A percentile compares a stretch with the other conserved stretches of the same genome.
Conservation (phyloP, 257 asterid species). For the Solanum piurae region DNA sequence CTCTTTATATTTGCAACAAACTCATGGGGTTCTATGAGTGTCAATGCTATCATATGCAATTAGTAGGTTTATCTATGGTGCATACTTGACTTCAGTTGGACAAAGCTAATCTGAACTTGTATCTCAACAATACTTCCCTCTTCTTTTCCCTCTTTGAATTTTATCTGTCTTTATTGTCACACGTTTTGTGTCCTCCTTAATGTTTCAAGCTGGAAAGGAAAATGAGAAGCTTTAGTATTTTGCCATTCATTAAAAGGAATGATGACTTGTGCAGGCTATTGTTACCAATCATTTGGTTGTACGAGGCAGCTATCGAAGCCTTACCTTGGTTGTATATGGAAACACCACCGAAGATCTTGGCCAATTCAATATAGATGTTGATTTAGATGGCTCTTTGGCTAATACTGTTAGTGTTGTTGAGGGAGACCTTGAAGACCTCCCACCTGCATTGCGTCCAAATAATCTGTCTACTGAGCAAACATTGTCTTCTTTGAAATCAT, state of each 20-base stretch:
- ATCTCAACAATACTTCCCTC: background rate
- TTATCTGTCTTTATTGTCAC: background rate
- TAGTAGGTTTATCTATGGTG: background rate
- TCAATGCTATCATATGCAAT: background rate
- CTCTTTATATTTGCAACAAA: background rate
- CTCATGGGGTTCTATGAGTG: background rate
- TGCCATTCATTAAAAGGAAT: background rate
- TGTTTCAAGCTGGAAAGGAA: background rate
- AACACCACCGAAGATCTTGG: constrained; percentile 92
- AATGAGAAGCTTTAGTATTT: background rate
- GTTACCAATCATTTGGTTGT: constrained; percentile 90
- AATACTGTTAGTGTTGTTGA: constrained; percentile 61
- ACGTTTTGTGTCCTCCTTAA: background rate
- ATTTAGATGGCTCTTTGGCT: constrained; percentile 69
- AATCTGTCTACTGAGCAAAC: constrained; percentile 57
- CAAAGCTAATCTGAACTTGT: background rate
- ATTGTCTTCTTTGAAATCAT: constrained; percentile 41
- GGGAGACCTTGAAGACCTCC: constrained; percentile 89
- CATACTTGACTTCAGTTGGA: background rate
- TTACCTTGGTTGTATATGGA: constrained; percentile 92
- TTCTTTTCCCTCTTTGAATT: background rate
- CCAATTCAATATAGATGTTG: constrained; percentile 89
- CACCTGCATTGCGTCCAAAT: constrained; percentile 67
- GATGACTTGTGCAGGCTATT: constrained; percentile 49
- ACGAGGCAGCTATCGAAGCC: constrained; percentile 94